These are phyloP conservation scores for Austroboletus niveus DNA, from an alignment of 1,284 basidiomycete genomes.

Conservation along the genomic window DNA sequence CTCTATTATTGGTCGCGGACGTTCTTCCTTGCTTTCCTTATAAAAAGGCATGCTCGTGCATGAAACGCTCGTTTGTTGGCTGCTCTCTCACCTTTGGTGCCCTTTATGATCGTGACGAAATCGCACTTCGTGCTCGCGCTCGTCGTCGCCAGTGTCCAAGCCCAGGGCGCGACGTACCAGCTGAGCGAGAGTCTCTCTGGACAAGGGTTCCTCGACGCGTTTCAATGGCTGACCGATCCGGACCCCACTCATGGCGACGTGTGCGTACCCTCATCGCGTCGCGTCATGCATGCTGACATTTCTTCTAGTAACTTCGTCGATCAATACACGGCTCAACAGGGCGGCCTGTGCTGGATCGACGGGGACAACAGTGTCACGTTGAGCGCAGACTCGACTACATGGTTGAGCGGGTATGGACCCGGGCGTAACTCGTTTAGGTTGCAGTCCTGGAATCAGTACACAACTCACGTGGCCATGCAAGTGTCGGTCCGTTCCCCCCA, in stretches of 20 bases:
- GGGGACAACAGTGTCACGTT: conserved; percentile 40
- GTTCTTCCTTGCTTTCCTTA: too few relatives aligned
- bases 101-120: too few relatives aligned
- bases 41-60: too few relatives aligned
- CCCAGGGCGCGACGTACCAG: conserved; percentile 3
- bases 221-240: conserved; percentile 40
- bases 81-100: too few relatives aligned
- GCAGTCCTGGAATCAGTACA: conserved; percentile 28
- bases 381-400: conserved; percentile 33
- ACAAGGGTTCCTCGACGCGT: conserved; percentile 38
- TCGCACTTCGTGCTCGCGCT: too few relatives aligned
- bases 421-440: conserved; percentile 38
- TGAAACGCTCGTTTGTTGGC: too few relatives aligned
- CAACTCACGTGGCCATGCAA: conserved; percentile 36
- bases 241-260: conserved; percentile 49
- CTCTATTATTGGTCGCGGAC: too few relatives aligned
- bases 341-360: conserved; percentile 48
- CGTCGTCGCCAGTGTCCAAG: too few relatives aligned
- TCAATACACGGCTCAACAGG: conserved; percentile 38
- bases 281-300: not conserved
- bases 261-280: conserved; percentile 24
- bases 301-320: conserved; percentile 50
- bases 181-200: conserved; percentile 34
- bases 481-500: not conserved
- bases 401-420: conserved; percentile 23